Base-by-base conservation (phyloP, 495 filamentous ascomycete genomes). In the Talaromyces wortmannii region DNA sequence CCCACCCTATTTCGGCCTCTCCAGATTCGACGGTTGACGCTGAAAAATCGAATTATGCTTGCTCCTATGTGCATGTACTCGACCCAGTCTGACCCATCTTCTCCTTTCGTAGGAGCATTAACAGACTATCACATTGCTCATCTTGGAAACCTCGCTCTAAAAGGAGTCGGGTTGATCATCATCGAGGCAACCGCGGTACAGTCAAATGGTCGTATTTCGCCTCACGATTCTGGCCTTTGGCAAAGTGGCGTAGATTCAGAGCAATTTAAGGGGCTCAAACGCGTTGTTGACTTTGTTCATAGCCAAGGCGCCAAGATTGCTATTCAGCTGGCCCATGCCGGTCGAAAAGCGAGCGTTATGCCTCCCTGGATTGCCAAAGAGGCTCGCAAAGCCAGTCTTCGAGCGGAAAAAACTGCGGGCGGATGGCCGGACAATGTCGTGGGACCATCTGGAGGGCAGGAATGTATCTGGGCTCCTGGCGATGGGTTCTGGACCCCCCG, bases 321-420 rank as follows among this genome's bases (percentile, higher is more conserved):
- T 45, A 83, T 92, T 56, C 89, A 94, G 70, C 65, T 92, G 6
- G 86, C 72, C 12, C 89, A 94, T 61, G 87, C 88, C 2, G 89
- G 89, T 2, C 72, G 88, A n/a, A 91, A 91, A 61, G 85, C 84
- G 0, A 79, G 73, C 50, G 86, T 80, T 1, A 76, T 88, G 4
- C 80, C 88, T 0, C 86, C 87, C 0, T 90, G 86, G 86, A 56
- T 89, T 4, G 67, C 68, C 57, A n/a, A n/a, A n/a, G n/a, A n/a
- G n/a, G 53, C 44, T 48, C 59, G 50, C 0, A 63, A 63, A 15
- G 46, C 55, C 43, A 72, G 74, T 6, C 71, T 59, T 32, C 62
- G 74, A 0, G 86, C 86, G 0, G 73, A 71, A 0, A 69, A 80
- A 50, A 78, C 74, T 17, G 71, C 76, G 12, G 74, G 78, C 48